Evolutionary conservation across 202 grass and related monocot genomes (phyloP), one percentile per base, ranked within the genome.

Genomic region (Carex sylvatica): DNA sequence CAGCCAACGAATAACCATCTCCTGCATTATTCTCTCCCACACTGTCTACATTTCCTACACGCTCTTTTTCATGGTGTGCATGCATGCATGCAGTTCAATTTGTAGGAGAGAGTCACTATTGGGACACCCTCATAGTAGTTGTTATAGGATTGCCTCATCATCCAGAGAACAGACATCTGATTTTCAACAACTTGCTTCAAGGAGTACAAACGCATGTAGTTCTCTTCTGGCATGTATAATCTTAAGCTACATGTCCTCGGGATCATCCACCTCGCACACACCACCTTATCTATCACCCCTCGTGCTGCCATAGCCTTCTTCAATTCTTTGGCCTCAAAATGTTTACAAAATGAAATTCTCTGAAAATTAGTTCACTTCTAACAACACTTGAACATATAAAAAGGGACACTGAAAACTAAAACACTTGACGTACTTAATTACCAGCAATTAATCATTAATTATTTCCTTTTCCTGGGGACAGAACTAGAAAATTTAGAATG

Each of bases 211-310:
- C 20, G 18, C 14, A 40, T 80, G 30, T 63, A 0, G 4, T 42
- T 80, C 28, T 80, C 77, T 14, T 80, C 77, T 63, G 77, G 56
- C 4, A 44, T 38, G 54, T 80, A 42, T 26, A 22, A 63, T 9
- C 56, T n/a, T 2, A 63, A 46, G 30, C 7, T 20, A 6, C 54
- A 24, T 22, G 54, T 22, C 24, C 1, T 9, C 6, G 18, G 16
- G 24, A 42, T 0, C 55, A n/a, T 40, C 77, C 77, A 80, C 56
- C 77, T 80, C 26, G 36, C 77, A 16, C 31, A 80, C 26, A 63
- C 56, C 31, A n/a, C 5, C 38, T 46, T 59, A 63, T 80, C 56
- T 46, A 63, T 63, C 56, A 80, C 56, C 56, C 59, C 19, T 9
- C 77, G 38, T 46, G 8, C 46, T 4, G 12, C 55, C 38, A 80